phyloP scores from a whole-genome alignment of 352 stramenopile genomes.

The Globisporangium cylindrosporum region DNA sequence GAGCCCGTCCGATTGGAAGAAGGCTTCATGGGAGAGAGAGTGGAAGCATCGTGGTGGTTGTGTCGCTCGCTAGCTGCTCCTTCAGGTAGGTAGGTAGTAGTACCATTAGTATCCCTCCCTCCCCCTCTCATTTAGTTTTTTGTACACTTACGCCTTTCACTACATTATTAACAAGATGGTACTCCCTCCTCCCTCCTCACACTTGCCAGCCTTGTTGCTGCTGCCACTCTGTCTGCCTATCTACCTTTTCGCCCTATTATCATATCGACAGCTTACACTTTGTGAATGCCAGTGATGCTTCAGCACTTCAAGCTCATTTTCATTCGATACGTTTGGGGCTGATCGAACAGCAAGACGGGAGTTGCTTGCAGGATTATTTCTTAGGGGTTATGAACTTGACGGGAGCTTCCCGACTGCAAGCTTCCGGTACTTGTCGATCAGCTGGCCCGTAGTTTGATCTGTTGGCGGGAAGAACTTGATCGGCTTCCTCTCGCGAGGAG shows the following conservation, averaged over 20 bases:
- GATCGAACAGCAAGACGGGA: no score
- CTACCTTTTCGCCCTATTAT: neutral
- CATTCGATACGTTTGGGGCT: no score
- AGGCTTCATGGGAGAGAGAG: neutral
- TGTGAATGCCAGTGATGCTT: no score
- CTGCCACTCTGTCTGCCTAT: neutral
- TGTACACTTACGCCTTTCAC: constrained; percentile 15
- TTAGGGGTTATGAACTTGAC: constrained; percentile 5
- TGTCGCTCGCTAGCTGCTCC: neutral
- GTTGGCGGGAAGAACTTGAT: constrained; percentile 48
- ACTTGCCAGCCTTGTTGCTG: neutral
- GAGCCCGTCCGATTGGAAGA: neutral
- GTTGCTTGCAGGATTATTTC: neutral
- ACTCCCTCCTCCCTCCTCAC: neutral
- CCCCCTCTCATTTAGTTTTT: constrained; percentile 8
- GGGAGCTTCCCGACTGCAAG: constrained; percentile 69
- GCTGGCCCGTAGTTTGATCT: constrained; percentile 59
- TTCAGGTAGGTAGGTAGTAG: constrained; percentile 1
- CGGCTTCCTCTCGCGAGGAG: constrained; percentile 41
- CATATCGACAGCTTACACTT: no score
- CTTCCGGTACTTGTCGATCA: constrained; percentile 83
- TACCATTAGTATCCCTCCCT: neutral
- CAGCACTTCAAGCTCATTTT: neutral
- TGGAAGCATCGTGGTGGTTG: neutral
- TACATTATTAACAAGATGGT: constrained; percentile 14